These are phyloP conservation scores for Boletus fagicola DNA, from an alignment of 768 basidiomycete genomes.

Conservation along the genomic window DNA sequence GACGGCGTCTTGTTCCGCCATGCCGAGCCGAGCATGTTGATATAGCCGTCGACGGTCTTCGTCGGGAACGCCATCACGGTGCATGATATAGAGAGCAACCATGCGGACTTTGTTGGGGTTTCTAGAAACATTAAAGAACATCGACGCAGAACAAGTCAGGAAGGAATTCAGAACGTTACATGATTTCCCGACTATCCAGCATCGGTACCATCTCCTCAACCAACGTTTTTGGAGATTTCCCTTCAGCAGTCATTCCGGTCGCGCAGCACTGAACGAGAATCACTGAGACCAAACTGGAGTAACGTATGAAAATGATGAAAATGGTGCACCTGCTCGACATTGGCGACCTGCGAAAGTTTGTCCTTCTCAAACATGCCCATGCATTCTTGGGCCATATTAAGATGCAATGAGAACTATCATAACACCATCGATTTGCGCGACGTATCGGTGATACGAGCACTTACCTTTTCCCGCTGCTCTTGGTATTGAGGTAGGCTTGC, in stretches of 20 bases:
- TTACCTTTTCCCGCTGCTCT: constrained; percentile 90
- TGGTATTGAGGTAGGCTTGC: constrained; percentile 93
- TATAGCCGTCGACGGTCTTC: constrained; percentile 93
- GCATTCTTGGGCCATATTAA: constrained; percentile 97
- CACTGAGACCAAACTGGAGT: not conserved
- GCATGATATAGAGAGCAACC: constrained; percentile 91
- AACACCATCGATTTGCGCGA: not conserved
- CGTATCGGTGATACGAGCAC: constrained; percentile 5
- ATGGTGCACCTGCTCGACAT: constrained; percentile 78
- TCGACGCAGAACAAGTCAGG: not conserved
- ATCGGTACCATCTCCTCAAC: constrained; percentile 99
- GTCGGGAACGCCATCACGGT: constrained; percentile 96
- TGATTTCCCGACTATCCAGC: constrained; percentile 80
- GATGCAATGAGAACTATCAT: constrained; percentile 85
- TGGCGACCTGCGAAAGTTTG: constrained; percentile 77
- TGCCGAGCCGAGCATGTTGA: constrained; percentile 85
- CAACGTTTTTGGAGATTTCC: constrained; percentile 89
- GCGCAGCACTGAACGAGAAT: constrained; percentile 73
- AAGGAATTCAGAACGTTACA: constrained; percentile 47
- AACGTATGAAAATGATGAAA: not conserved
- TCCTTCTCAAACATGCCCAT: constrained; percentile 91
- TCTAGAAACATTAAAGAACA: constrained; percentile 39
- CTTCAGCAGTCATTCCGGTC: constrained; percentile 87
- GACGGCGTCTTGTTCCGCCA: constrained; percentile 91
- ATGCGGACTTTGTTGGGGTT: constrained; percentile 93